Base-by-base conservation (phyloP, 495 filamentous ascomycete species). In the Mytilinidion resinicola region DNA sequence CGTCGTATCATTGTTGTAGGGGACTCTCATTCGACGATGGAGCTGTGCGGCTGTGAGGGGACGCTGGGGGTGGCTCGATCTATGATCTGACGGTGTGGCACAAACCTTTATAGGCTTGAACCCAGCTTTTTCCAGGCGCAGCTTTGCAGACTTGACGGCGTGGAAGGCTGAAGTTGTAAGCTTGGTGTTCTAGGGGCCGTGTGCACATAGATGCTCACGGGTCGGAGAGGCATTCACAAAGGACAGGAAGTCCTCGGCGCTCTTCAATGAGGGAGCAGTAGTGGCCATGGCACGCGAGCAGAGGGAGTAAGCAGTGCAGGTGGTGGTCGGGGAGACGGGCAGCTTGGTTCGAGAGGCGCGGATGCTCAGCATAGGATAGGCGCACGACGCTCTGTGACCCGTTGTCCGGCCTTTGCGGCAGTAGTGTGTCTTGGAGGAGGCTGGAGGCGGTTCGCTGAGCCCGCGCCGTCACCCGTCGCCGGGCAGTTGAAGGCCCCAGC, bases 181-280 rank as follows among this genome's bases (percentile, higher is more conserved):
- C 42, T 11, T 46, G 39, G 17, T 21, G 20, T 47, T 41, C 39
- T 34, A 53, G 48, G 21, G 21, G 12, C 1, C 8, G 21, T 10
- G 39, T 53, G 49, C 14, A n/a, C 37, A 56, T 30, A 33, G 21
- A 4, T 19, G 61, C 85, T 60, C 82, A 98, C 93, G 92, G 57
- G 91, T 96, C 11, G 95, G 93, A 50, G 91, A 96, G 54, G 86
- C 86, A 73, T 96, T 93, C 70, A 98, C 85, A 76, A 95, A 98
- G 70, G 88, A 86, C 65, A 96, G 72, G 67, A 98, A 95, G 72
- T 91, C 88, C 74, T 87, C 74, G 51, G 88, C 91, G 57, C 79
- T 74, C 66, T 79, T 75, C 52, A 69, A 49, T 4, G 72, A 72
- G 9, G 69, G 63, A 51, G 69, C 69, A 37, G 62, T 43, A 25